Conservation (phyloP, 2,329 filamentous ascomycete species). For the Neofusicoccum kwambonambiense region DNA sequence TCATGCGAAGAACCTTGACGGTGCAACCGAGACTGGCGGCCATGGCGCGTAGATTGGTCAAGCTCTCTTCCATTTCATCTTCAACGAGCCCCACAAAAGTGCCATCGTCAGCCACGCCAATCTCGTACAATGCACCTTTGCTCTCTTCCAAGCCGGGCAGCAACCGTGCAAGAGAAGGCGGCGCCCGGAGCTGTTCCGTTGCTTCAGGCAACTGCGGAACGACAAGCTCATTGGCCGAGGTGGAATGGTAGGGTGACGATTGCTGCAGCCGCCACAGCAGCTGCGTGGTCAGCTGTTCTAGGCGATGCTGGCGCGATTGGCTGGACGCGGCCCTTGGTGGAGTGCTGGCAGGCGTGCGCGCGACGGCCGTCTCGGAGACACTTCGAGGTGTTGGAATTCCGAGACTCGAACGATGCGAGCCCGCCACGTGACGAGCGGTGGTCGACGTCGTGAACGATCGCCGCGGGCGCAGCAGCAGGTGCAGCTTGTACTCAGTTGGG, state of each 20-base stretch:
- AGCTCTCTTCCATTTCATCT: constrained; percentile 89
- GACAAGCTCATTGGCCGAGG: constrained; percentile 71
- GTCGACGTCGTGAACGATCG: constrained; percentile 71
- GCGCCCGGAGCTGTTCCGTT: constrained; percentile 58
- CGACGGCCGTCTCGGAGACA: constrained; percentile 30
- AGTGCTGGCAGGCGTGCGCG: constrained; percentile 38
- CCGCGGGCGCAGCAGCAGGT: constrained; percentile 77
- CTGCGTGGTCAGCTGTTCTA: constrained; percentile 92
- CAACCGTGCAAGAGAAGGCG: constrained; percentile 54
- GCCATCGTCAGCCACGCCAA: constrained; percentile 93
- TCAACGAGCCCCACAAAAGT: constrained; percentile 82
- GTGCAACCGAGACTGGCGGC: constrained; percentile 86
- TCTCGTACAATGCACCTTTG: constrained; percentile 90
- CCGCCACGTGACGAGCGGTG: constrained; percentile 57
- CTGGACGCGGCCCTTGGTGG: constrained; percentile 52
- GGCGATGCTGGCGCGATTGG: constrained; percentile 75
- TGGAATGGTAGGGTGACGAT: constrained; percentile 85
- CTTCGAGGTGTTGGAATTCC: constrained; percentile 34
- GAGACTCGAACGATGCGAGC: constrained; percentile 49
- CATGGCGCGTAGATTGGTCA: constrained; percentile 84
- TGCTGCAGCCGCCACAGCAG: constrained; percentile 93
- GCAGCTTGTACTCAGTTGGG: constrained; percentile 94
- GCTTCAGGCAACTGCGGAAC: constrained; percentile 72
- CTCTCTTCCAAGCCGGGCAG: constrained; percentile 85
- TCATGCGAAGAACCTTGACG: constrained; percentile 76